phyloP scores from a whole-genome alignment of 1,284 basidiomycete genomes.

The Ganoderma lucidum region DNA sequence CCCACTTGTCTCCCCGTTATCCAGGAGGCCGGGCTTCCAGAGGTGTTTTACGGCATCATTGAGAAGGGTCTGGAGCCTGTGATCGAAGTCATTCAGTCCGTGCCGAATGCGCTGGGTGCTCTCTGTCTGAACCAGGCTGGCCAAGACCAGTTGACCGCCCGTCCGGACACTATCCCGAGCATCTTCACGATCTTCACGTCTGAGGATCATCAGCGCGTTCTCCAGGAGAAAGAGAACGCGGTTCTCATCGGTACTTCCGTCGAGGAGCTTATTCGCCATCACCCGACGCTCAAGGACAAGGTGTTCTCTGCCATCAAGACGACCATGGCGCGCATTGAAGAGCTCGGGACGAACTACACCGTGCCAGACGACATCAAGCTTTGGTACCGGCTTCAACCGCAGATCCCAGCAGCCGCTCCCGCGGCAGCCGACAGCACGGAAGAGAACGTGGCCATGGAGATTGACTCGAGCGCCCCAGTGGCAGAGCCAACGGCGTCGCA shows the following conservation, averaged over 20 bases:
- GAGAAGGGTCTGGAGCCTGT: slow-evolving; percentile 88
- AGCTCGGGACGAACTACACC: slow-evolving; percentile 68
- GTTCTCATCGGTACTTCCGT: slow-evolving; percentile 88
- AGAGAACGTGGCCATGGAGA: slow-evolving; percentile 60
- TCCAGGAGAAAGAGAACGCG: slow-evolving; percentile 94
- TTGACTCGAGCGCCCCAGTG: slow-evolving; percentile 21
- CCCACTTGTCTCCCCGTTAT: slow-evolving; percentile 93
- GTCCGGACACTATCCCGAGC: slow-evolving; percentile 82
- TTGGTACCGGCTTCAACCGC: slow-evolving; percentile 63
- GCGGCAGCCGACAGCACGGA: slow-evolving; percentile 38
- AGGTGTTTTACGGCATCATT: slow-evolving; percentile 88
- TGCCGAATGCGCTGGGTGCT: slow-evolving; percentile 97
- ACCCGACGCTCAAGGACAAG: slow-evolving; percentile 84
- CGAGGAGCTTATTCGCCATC: slow-evolving; percentile 97
- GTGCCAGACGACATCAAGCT: slow-evolving; percentile 66
- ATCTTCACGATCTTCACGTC: slow-evolving; percentile 91
- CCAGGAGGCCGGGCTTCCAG: slow-evolving; percentile 92
- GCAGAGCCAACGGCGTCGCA: background rate
- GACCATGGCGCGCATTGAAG: slow-evolving; percentile 78
- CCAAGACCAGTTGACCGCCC: slow-evolving; percentile 81
- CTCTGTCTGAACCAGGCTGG: slow-evolving; percentile 94
- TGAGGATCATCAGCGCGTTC: slow-evolving; percentile 85
- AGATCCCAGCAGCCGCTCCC: slow-evolving; percentile 43
- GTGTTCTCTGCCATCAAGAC: slow-evolving; percentile 82
- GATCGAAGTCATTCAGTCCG: slow-evolving; percentile 91